These are phyloP conservation scores for Erodium texanum DNA, from an alignment of 441 rosid genomes.

Conservation along the genomic window DNA sequence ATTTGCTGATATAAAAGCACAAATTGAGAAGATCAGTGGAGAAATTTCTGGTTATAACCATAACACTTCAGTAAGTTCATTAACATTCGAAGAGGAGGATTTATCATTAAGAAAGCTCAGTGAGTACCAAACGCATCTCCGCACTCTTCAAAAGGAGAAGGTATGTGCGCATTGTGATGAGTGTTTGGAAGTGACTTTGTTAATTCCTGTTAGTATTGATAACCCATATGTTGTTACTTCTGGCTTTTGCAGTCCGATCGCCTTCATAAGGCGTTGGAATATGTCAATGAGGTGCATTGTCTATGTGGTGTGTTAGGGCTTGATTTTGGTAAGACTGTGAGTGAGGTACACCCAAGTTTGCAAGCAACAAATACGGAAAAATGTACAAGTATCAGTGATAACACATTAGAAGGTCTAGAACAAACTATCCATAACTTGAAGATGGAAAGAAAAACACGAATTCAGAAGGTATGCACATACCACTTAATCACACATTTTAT, in stretches of 20 bases:
- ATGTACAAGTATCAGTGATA: constrained; percentile 72
- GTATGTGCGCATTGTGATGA: constrained; percentile 24
- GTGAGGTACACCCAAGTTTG: constrained; percentile 92
- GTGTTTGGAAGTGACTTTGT: background rate
- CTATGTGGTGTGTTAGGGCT: constrained; percentile 79
- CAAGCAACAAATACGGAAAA: constrained; percentile 56
- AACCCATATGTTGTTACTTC: background rate
- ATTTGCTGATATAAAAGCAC: constrained; percentile 59
- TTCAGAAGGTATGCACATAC: constrained; percentile 49
- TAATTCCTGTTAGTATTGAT: too few species aligned
- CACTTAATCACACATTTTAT: background rate
- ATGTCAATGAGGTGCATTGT: constrained; percentile 75
- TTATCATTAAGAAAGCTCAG: constrained; percentile 71
- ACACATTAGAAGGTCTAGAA: constrained; percentile 73
- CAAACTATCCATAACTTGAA: constrained; percentile 58
- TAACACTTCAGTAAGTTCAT: constrained; percentile 30
- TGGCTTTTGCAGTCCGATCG: constrained; percentile 76
- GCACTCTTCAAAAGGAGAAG: constrained; percentile 81
- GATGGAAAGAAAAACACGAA: constrained; percentile 56
- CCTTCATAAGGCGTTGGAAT: constrained; percentile 63
- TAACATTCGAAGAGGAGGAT: constrained; percentile 64
- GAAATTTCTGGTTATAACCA: constrained; percentile 69
- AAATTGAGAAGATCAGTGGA: constrained; percentile 71
- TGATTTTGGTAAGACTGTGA: constrained; percentile 72
- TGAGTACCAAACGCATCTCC: constrained; percentile 77